Conservation (phyloP, 139 green algal genomes). For the Monoraphidium neglectum region DNA sequence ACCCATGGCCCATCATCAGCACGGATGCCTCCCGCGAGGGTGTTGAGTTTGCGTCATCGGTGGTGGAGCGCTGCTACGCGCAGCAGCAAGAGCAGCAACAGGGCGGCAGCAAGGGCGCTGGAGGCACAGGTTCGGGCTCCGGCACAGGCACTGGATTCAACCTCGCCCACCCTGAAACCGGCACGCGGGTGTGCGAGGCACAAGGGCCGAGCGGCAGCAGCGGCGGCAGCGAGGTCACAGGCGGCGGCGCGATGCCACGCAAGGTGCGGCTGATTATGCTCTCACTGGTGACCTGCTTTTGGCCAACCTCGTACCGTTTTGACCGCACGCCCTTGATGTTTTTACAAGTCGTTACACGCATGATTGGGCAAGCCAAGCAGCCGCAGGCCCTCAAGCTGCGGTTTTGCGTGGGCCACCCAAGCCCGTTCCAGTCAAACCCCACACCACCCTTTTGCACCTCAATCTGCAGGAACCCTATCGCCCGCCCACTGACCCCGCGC, state of each 20-base stretch:
- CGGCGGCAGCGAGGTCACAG: constrained; percentile 10
- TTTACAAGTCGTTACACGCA: too few relatives aligned
- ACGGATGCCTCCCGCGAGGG: constrained; percentile 24
- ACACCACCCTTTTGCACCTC: neutral
- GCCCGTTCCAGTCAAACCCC: neutral
- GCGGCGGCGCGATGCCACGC: neutral
- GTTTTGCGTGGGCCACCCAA: too few relatives aligned
- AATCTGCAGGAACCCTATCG: neutral
- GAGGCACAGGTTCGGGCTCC: neutral
- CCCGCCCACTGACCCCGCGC: constrained; percentile 12
- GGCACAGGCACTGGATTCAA: neutral
- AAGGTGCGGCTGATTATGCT: constrained; percentile 23
- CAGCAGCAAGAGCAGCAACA: neutral
- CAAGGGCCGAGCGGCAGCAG: neutral
- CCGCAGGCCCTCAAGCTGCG: neutral
- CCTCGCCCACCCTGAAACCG: neutral
- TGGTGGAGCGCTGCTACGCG: constrained; percentile 28
- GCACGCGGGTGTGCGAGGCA: neutral
- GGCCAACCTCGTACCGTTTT: neutral
- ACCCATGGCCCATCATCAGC: constrained; percentile 68
- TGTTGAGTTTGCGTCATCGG: constrained; percentile 16
- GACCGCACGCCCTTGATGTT: too few relatives aligned
- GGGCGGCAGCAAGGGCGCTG: neutral
- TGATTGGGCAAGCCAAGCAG: too few relatives aligned
- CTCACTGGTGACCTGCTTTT: neutral